Base-by-base conservation (phyloP, 2,329 filamentous ascomycete species). In the Coniochaeta prunicola region DNA sequence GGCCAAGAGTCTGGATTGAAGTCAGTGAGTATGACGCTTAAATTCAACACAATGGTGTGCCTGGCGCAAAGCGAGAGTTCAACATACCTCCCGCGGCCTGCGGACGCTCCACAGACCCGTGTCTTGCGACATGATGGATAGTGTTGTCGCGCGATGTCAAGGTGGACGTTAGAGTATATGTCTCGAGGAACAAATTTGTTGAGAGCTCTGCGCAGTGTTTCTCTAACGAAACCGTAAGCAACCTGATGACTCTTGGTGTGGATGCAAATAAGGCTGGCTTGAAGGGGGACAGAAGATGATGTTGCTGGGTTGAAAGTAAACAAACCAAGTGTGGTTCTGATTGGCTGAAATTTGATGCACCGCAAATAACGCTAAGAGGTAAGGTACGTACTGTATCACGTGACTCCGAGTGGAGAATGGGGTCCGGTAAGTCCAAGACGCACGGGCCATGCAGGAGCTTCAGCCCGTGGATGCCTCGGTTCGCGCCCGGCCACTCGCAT, bases 51-150 rank as follows among this genome's bases (percentile, higher is more conserved):
- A 57, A 56, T 34, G 57, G 3, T 33, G 53, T n/a, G 53, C 30
- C 8, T 15, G 59, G 61, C 58, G 59, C 58, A 58, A 57, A 40
- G 50, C 57, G 31, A 60, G n/a, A 53, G 50, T 26, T 56, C 63
- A 31, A n/a, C 54, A 73, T 80, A 96, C 92, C 83, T 97, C 92
- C 81, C 93, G 86, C 66, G 90, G 89, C 70, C 92, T 88, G 75
- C 91, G 91, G 72, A 96, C 91, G 70, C 92, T 96, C 83, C 93
- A 97, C 70, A 94, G 80, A 69, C 89, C 90, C 62, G 86, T 85
- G 69, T 96, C 91, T 77, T 94, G 90, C 77, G 91, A 91, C 91
- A 96, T 96, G 69, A 62, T 79, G 73, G 69, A 62, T 79, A 72
- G 24, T 54, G 30, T 13, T 26, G 53, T 33, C 30, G 21, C 21